Evolutionary conservation across 371 early-diverging fungal genomes (phyloP).

Genomic region (Mortierella sp.): DNA sequence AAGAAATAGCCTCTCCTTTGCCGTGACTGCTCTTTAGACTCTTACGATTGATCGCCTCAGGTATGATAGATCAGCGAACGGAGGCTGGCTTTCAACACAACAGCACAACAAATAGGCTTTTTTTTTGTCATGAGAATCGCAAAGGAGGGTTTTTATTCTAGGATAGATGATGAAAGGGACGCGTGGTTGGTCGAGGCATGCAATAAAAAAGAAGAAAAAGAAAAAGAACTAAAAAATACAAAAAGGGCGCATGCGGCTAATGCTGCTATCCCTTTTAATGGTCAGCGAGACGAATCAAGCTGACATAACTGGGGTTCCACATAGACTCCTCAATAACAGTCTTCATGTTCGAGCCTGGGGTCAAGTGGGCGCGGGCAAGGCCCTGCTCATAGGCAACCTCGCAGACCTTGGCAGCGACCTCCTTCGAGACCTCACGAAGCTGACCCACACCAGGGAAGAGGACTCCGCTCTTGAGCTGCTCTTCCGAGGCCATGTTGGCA

Average conservation of each 20-base stretch:
- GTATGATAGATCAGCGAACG: not conserved
- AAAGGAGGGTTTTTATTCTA: not conserved
- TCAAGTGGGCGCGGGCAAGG: slow-evolving; percentile 65
- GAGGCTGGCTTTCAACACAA: not conserved
- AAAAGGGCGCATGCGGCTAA: not conserved
- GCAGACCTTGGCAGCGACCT: slow-evolving; percentile 72
- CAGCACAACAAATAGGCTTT: not conserved
- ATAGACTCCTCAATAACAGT: slow-evolving; percentile 66
- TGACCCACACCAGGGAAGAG: slow-evolving; percentile 70
- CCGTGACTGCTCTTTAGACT: not conserved
- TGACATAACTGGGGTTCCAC: slow-evolving; percentile 73
- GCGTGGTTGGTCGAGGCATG: not conserved
- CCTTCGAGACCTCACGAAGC: slow-evolving; percentile 66
- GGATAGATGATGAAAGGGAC: not conserved
- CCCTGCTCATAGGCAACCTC: slow-evolving; percentile 73
- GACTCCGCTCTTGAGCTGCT: slow-evolving; percentile 71
- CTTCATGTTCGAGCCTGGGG: slow-evolving; percentile 63
- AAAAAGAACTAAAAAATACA: slow-evolving; percentile 15
- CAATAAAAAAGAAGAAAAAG: slow-evolving; percentile 8
- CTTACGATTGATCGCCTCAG: not conserved
- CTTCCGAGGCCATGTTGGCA: slow-evolving; percentile 70
- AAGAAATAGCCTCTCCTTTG: not conserved
- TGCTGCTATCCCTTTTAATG: slow-evolving; percentile 9
- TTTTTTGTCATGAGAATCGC: slow-evolving; percentile 7
- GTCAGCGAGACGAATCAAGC: slow-evolving; percentile 63